Evolutionary conservation across 768 basidiomycete genomes (phyloP).

Genomic region (Galerina marginata): DNA sequence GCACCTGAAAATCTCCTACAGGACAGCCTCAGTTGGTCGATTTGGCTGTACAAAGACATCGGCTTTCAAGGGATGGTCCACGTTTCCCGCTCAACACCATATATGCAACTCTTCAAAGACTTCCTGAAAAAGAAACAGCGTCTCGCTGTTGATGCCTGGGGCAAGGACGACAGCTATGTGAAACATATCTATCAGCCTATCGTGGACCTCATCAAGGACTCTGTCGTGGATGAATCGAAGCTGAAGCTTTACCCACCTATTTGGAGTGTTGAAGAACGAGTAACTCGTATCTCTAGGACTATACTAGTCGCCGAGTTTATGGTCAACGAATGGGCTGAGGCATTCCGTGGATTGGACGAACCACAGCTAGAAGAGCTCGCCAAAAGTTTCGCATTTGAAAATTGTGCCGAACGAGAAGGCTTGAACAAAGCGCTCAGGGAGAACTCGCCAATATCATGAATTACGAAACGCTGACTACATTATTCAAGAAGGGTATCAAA

Average conservation of each 20-base stretch:
- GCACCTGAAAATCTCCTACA: constrained; percentile 22
- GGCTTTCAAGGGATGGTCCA: constrained; percentile 87
- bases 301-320: constrained; percentile 76
- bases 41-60: constrained; percentile 88
- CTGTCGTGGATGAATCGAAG: constrained; percentile 50
- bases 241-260: constrained; percentile 65
- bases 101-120: constrained; percentile 67
- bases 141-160: constrained; percentile 80
- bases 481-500: neutral
- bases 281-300: constrained; percentile 67
- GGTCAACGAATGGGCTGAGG: constrained; percentile 74
- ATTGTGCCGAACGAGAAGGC: constrained; percentile 72
- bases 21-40: constrained; percentile 77
- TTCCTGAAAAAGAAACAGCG: constrained; percentile 79
- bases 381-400: constrained; percentile 72
- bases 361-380: constrained; percentile 74
- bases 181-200: constrained; percentile 68
- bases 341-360: constrained; percentile 61
- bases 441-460: constrained; percentile 29
- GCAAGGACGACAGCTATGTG: constrained; percentile 66
- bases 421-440: constrained; percentile 59
- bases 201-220: constrained; percentile 59
- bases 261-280: constrained; percentile 65
- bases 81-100: constrained; percentile 67
- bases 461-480: neutral